Evolutionary conservation across 495 filamentous ascomycete genomes (phyloP), one percentile per base, ranked within the genome.

Genomic region (Bryoglossum gracile): DNA sequence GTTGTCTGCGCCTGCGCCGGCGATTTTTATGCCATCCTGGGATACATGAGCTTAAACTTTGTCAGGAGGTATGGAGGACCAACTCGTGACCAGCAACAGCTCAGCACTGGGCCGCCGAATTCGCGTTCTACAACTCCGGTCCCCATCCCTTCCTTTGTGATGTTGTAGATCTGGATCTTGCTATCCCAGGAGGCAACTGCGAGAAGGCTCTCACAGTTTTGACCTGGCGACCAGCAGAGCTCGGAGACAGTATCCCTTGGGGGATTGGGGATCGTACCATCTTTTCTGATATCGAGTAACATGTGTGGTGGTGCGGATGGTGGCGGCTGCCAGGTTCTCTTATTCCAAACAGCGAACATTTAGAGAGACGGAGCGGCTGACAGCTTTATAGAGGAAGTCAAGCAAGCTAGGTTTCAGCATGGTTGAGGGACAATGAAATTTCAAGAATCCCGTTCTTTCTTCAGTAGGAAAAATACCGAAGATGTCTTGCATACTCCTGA

Each of bases 171-270:
- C 59, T 86, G 84, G 52, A 94, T 84, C 55, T 86, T 89, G 65
- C 87, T 89, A 61, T 96, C 90, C 90, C 90, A 96, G 33, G 83
- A 89, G 37, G 84, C 72, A 28, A 91, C 84, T 17, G 89, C 88
- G 8, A 95, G 70, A 65, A n/a, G n/a, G n/a, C n/a, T n/a, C n/a
- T n/a, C n/a, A n/a, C 86, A 78, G 48, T 95, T 81, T 48, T 70
- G 72, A 46, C 70, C 68, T 0, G 87, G 80, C 16, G 85, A 89
- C 67, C 90, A 96, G 26, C 74, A 69, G 50, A 96, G 64, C 54
- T 88, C 82, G 23, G 86, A 89, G 59, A 94, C 81, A 58, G 85
- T 84, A 65, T 96, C 90, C 40, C 85, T 80, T 16, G 90, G 92
- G 11, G 84, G 85, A 37, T 79, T 75, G 45, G 68, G n/a, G n/a